Conservation (phyloP, 345 rosid genomes). For the Dimocarpus longan region DNA sequence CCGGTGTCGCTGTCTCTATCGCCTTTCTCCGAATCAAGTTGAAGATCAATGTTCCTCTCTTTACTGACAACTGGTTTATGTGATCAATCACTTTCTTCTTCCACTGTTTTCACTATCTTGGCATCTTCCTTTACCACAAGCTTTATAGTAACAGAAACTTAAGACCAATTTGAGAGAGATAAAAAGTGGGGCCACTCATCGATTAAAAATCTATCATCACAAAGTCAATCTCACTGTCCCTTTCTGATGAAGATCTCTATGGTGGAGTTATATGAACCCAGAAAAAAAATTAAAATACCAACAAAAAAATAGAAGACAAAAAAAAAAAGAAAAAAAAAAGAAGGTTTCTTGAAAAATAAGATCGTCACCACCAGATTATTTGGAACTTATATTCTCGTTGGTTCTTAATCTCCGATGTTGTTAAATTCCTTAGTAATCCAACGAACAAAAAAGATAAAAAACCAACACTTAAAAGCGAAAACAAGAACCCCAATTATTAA, state of each 20-base stretch:
- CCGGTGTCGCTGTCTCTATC: slow-evolving; percentile 47
- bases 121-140: slow-evolving; percentile 44
- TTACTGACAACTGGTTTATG: slow-evolving; percentile 42
- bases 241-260: slow-evolving; percentile 79
- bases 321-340: no score
- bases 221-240: slow-evolving; percentile 64
- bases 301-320: neutral
- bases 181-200: slow-evolving; percentile 57
- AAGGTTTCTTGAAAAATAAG: neutral
- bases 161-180: slow-evolving; percentile 4
- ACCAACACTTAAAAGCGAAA: neutral
- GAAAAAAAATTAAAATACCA: neutral
- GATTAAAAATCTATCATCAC: slow-evolving; percentile 59
- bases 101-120: slow-evolving; percentile 35
- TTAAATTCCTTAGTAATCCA: slow-evolving; percentile 39
- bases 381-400: slow-evolving; percentile 72
- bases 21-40: slow-evolving; percentile 76
- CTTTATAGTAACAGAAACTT: slow-evolving; percentile 26
- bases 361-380: slow-evolving; percentile 93
- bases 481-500: neutral
- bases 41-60: slow-evolving; percentile 71
- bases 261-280: slow-evolving; percentile 79
- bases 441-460: neutral
- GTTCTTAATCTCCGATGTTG: slow-evolving; percentile 44
- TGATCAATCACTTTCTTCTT: slow-evolving; percentile 44